Evolutionary conservation across 129 eudicot genomes (phyloP).

Genomic region (Apium graveolens): DNA sequence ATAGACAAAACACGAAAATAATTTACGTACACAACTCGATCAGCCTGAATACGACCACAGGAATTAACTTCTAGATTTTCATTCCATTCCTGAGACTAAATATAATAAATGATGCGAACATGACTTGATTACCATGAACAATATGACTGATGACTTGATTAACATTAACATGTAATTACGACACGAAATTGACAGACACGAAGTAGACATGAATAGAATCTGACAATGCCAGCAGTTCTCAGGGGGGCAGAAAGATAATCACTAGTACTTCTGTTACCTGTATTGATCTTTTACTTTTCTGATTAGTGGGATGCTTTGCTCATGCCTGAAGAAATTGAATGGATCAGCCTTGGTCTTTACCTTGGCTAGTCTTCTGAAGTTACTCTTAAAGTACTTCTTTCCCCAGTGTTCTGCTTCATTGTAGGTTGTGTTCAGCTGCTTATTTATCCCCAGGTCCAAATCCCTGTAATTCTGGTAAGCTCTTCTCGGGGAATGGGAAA

Average conservation of each 20-base stretch:
- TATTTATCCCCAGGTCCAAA: constrained; percentile 34
- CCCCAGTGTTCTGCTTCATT: constrained; percentile 34
- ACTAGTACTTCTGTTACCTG: neutral
- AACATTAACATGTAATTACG: too few species aligned
- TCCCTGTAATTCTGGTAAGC: constrained; percentile 38
- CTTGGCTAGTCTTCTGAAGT: constrained; percentile 26
- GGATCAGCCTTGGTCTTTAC: constrained; percentile 39
- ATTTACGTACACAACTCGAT: neutral
- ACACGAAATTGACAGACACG: neutral
- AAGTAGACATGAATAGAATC: neutral
- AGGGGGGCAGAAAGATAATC: neutral
- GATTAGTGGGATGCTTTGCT: constrained; percentile 42
- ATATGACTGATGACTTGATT: neutral
- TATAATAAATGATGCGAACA: neutral
- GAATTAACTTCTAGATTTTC: neutral
- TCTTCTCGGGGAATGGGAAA: constrained; percentile 28
- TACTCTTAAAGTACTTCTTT: constrained; percentile 28
- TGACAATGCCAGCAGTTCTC: neutral
- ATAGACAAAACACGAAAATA: too few species aligned
- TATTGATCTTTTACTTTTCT: neutral
- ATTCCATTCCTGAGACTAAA: neutral
- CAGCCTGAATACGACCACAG: neutral
- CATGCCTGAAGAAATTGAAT: constrained; percentile 31
- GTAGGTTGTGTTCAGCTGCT: constrained; percentile 15
- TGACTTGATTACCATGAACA: neutral